phyloP scores from a whole-genome alignment of 106 monocot genomes.

The Platanthera guangdongensis region DNA sequence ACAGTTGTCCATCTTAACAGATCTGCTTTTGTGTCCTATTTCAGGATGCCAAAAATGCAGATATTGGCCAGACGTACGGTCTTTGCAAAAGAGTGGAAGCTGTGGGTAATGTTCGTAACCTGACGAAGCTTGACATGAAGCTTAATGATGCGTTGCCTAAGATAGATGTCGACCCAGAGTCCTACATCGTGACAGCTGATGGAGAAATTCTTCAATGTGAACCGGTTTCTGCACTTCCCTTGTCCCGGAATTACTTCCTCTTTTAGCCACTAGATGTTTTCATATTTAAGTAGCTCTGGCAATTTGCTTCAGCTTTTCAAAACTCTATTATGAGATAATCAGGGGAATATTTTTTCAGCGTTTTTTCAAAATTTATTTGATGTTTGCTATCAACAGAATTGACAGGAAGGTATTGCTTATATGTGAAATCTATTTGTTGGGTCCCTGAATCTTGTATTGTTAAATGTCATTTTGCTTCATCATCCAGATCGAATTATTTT shows the following conservation, averaged over 20 bases:
- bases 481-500: too few species aligned
- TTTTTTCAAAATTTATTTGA: too few species aligned
- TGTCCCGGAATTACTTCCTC: constrained; percentile 93
- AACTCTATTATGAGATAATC: too few species aligned
- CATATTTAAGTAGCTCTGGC: too few species aligned
- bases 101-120: constrained; percentile 54
- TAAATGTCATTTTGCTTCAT: too few species aligned
- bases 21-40: neutral
- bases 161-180: constrained; percentile 82
- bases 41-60: constrained; percentile 70
- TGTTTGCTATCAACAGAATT: too few species aligned
- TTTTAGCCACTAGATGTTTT: constrained; percentile 31
- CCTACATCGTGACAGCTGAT: constrained; percentile 77
- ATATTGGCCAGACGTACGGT: constrained; percentile 39
- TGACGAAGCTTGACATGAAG: constrained; percentile 97
- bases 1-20: neutral
- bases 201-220: constrained; percentile 72
- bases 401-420: too few species aligned
- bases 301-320: too few species aligned
- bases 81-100: constrained; percentile 82
- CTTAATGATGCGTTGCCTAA: constrained; percentile 72
- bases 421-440: too few species aligned
- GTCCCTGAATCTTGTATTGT: too few species aligned
- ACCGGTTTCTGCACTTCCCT: constrained; percentile 45
- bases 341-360: too few species aligned